A percentile compares a stretch with the other conserved stretches of the same genome.
Evolutionary conservation across 345 rosid genomes (phyloP).

Genomic region (Eucalyptus rudis): DNA sequence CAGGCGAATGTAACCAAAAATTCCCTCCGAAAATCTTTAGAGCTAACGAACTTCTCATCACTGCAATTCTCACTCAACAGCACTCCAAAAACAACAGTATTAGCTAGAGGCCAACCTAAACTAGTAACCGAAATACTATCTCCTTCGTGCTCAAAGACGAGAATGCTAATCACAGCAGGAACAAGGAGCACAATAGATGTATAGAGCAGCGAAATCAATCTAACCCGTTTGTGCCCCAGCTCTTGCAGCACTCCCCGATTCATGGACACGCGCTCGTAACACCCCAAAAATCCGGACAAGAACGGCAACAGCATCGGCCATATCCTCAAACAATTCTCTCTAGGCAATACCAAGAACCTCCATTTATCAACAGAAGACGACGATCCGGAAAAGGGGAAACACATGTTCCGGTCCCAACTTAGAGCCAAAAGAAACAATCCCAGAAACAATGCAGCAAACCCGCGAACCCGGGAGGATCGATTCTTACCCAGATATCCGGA

Average conservation of each 20-base stretch:
- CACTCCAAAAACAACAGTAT: conserved; percentile 85
- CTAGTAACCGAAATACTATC: conserved; percentile 38
- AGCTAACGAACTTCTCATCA: conserved; percentile 43
- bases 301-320: conserved; percentile 89
- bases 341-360: conserved; percentile 31
- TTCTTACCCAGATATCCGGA: not conserved
- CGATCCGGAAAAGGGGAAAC: conserved; percentile 57
- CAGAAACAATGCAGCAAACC: conserved; percentile 39
- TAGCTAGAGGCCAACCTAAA: conserved; percentile 84
- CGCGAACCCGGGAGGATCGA: conserved; percentile 31
- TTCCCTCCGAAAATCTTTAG: conserved; percentile 56
- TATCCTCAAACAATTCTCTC: conserved; percentile 50
- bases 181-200: conserved; percentile 54
- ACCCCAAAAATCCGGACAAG: conserved; percentile 76
- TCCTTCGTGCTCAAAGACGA: conserved; percentile 26
- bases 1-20: conserved; percentile 64
- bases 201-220: conserved; percentile 55
- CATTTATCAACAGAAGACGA: conserved; percentile 16
- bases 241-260: conserved; percentile 49
- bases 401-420: conserved; percentile 84
- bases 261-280: conserved; percentile 71
- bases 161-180: conserved; percentile 61
- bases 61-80: conserved; percentile 63
- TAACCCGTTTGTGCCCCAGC: conserved; percentile 52
- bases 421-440: conserved; percentile 66